Percentiles rank a stretch among this genome's conserved stretches.
phyloP scores from a whole-genome alignment of 805 yeast species.

The Scheffersomyces stipitis region DNA sequence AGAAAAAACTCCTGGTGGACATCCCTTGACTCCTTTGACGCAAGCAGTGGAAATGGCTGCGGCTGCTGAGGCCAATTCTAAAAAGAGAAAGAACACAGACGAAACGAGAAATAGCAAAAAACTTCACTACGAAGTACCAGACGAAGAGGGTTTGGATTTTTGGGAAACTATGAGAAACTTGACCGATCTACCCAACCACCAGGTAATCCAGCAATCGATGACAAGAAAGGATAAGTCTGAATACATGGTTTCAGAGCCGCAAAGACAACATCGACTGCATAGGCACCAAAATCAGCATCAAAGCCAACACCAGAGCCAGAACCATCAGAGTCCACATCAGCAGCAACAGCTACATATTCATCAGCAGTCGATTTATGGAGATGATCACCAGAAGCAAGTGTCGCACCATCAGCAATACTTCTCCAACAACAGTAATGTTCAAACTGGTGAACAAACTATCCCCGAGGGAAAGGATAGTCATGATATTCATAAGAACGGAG shows the following conservation, averaged over 20 bases:
- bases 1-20: background rate
- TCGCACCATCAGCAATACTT: background rate
- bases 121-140: constrained; percentile 7
- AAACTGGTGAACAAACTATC: background rate
- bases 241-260: constrained; percentile 9
- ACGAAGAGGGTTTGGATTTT: constrained; percentile 65
- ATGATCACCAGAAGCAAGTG: too few species aligned
- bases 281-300: constrained; percentile 4
- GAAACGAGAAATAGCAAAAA: constrained; percentile 3
- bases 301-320: constrained; percentile 1
- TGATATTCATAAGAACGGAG: background rate
- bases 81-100: constrained; percentile 5
- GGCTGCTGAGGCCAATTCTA: constrained; percentile 24
- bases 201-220: constrained; percentile 15
- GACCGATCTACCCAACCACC: constrained; percentile 31
- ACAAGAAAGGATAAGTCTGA: too few species aligned
- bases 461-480: background rate
- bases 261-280: constrained; percentile 6
- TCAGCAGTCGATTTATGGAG: constrained; percentile 3
- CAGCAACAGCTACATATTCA: constrained; percentile 27
- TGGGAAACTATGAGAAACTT: constrained; percentile 69
- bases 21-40: constrained; percentile 35
- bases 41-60: constrained; percentile 42
- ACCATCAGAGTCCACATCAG: constrained; percentile 2
- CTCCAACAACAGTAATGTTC: background rate